These are phyloP conservation scores for Taxawa tesnikishii DNA, from an alignment of 2,329 filamentous ascomycete genomes.

Conservation along the genomic window DNA sequence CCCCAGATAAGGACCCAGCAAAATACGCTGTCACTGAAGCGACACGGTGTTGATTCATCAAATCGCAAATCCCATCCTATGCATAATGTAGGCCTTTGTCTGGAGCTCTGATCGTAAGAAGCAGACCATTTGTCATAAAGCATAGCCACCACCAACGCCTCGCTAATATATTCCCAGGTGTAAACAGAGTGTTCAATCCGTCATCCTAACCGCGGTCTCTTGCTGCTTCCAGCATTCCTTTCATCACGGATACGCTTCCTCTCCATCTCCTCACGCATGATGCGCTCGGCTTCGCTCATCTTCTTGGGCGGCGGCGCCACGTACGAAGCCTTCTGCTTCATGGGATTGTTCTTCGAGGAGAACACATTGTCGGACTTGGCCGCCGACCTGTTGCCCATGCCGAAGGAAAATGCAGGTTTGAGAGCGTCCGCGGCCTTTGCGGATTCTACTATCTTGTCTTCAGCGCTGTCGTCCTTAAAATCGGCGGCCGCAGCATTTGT, in stretches of 20 bases:
- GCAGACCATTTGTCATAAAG: slow-evolving; percentile 3
- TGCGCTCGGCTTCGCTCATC: slow-evolving; percentile 77
- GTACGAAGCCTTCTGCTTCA: slow-evolving; percentile 52
- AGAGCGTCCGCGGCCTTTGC: slow-evolving; percentile 1
- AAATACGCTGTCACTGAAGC: too few relatives aligned
- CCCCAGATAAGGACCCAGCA: too few relatives aligned
- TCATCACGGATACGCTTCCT: slow-evolving; percentile 24
- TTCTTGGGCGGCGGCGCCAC: slow-evolving; percentile 55
- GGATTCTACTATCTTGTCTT: neutral
- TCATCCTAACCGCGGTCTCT: slow-evolving; percentile 13
- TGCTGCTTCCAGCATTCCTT: slow-evolving; percentile 12
- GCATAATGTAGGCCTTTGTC: too few relatives aligned
- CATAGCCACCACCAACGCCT: slow-evolving; percentile 6
- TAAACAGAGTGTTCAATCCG: too few relatives aligned
- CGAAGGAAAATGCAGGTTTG: slow-evolving; percentile 44
- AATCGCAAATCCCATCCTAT: too few relatives aligned
- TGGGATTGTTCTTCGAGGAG: slow-evolving; percentile 56
- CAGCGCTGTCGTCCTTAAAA: slow-evolving; percentile 16
- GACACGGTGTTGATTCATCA: too few relatives aligned
- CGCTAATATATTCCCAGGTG: too few relatives aligned
- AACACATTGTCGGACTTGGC: slow-evolving; percentile 61
- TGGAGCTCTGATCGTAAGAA: neutral
- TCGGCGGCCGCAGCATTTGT: slow-evolving; percentile 3
- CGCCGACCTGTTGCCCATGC: slow-evolving; percentile 44
- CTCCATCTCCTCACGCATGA: slow-evolving; percentile 57